These are phyloP conservation scores for Hyaloscypha finlandica DNA, from an alignment of 495 filamentous ascomycete species.

Conservation along the genomic window DNA sequence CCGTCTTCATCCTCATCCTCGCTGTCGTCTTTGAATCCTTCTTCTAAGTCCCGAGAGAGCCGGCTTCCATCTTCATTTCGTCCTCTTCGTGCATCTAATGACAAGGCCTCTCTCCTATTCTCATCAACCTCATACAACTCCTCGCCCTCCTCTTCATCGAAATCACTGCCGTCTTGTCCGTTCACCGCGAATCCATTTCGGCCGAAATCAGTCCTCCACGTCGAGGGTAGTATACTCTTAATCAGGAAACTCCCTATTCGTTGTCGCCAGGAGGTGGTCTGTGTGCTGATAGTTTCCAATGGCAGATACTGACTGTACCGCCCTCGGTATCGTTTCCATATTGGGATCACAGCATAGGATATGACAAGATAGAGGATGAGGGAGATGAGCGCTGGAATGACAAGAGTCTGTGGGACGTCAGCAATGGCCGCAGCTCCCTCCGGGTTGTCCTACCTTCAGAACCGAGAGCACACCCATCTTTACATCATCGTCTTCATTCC, in stretches of 20 bases:
- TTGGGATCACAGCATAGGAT: conserved; percentile 70
- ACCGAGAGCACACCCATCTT: conserved; percentile 27
- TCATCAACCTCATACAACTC: conserved; percentile 62
- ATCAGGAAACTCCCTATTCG: conserved; percentile 58
- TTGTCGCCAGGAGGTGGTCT: conserved; percentile 62
- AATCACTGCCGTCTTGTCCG: conserved; percentile 52
- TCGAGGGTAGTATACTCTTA: conserved; percentile 55
- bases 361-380: conserved; percentile 71
- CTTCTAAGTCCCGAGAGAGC: conserved; percentile 79
- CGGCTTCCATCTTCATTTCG: conserved; percentile 50
- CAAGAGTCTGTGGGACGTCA: conserved; percentile 60
- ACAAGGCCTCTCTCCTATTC: conserved; percentile 48
- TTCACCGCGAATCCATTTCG: conserved; percentile 35
- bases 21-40: conserved; percentile 83
- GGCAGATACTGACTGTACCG: conserved; percentile 75
- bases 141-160: conserved; percentile 69
- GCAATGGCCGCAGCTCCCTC: background rate
- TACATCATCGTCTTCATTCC: conserved; percentile 19
- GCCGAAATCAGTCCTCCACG: conserved; percentile 48
- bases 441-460: conserved; percentile 25
- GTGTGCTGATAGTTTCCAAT: conserved; percentile 60
- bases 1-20: conserved; percentile 70
- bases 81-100: conserved; percentile 34
- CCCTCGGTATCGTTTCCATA: conserved; percentile 73
- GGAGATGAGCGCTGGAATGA: conserved; percentile 78